These are phyloP conservation scores for Skeletonema marinoi DNA, from an alignment of 108 stramenopile species.

Conservation along the genomic window DNA sequence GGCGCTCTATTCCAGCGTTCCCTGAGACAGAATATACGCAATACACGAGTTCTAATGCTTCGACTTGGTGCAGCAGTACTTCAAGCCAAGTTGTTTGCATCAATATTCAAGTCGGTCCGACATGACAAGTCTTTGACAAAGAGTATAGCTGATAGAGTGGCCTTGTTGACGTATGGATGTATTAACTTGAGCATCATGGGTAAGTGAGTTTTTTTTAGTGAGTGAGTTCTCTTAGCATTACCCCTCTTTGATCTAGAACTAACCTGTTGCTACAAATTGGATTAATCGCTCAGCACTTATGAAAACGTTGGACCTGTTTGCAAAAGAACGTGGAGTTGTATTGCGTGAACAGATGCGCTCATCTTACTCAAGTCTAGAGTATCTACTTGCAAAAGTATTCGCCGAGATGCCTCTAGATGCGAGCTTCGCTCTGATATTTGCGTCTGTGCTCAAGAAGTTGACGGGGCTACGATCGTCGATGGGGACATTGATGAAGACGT, in stretches of 20 bases:
- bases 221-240: too few relatives aligned
- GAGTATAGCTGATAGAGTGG: constrained; percentile 82
- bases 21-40: constrained; percentile 79
- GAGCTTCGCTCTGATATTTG: constrained; percentile 68
- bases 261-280: too few relatives aligned
- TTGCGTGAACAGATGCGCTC: constrained; percentile 73
- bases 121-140: constrained; percentile 63
- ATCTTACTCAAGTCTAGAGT: constrained; percentile 77
- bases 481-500: constrained; percentile 61
- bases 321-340: constrained; percentile 77
- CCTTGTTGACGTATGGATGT: constrained; percentile 76
- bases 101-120: constrained; percentile 66
- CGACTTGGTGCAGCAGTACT: constrained; percentile 56
- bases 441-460: constrained; percentile 54
- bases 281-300: constrained; percentile 42
- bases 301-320: constrained; percentile 83
- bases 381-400: constrained; percentile 80
- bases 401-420: constrained; percentile 84
- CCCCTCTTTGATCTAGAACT: too few relatives aligned
- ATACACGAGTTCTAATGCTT: constrained; percentile 54
- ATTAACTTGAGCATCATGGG: constrained; percentile 76
- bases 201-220: too few relatives aligned
- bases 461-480: constrained; percentile 68
- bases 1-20: constrained; percentile 68
- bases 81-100: constrained; percentile 65